Conservation (phyloP, 768 basidiomycete genomes). For the Mycena sanguinolenta region DNA sequence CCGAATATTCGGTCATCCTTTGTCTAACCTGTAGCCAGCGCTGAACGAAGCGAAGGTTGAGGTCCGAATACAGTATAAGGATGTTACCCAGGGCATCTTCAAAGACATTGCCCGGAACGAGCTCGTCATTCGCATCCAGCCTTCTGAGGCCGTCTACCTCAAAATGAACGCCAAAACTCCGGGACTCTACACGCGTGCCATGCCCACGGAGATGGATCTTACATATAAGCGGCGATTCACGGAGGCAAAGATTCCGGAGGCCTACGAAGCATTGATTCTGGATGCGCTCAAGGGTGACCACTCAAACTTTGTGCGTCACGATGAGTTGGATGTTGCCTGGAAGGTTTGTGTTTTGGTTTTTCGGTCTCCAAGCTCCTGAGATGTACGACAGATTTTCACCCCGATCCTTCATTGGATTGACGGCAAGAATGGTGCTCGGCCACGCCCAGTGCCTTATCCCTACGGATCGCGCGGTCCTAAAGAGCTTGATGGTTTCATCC, state of each 20-base stretch:
- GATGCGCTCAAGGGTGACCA: constrained; percentile 98
- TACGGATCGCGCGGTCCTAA: constrained; percentile 98
- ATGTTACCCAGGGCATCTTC: constrained; percentile 97
- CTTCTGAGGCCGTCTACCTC: constrained; percentile 95
- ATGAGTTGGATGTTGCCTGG: constrained; percentile 98
- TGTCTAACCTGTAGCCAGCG: constrained; percentile 60
- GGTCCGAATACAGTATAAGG: constrained; percentile 48
- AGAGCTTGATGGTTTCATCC: constrained; percentile 81
- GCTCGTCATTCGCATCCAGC: constrained; percentile 97
- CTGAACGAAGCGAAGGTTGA: constrained; percentile 75
- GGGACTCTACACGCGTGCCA: constrained; percentile 88
- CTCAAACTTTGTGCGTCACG: constrained; percentile 98
- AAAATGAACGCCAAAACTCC: constrained; percentile 97
- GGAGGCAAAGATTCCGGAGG: constrained; percentile 94
- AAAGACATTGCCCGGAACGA: constrained; percentile 96
- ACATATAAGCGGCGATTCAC: constrained; percentile 97
- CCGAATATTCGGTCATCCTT: constrained; percentile 27
- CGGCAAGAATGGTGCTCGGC: constrained; percentile 72
- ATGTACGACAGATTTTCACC: constrained; percentile 80
- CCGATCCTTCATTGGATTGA: constrained; percentile 98
- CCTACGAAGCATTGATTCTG: constrained; percentile 94
- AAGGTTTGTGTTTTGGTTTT: constrained; percentile 66
- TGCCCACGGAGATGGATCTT: constrained; percentile 98
- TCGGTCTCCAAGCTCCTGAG: neutral
- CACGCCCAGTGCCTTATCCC: constrained; percentile 83